Conservation (phyloP, 225 moss, liverwort and hornwort genomes). For the Marchantia polymorpha region DNA sequence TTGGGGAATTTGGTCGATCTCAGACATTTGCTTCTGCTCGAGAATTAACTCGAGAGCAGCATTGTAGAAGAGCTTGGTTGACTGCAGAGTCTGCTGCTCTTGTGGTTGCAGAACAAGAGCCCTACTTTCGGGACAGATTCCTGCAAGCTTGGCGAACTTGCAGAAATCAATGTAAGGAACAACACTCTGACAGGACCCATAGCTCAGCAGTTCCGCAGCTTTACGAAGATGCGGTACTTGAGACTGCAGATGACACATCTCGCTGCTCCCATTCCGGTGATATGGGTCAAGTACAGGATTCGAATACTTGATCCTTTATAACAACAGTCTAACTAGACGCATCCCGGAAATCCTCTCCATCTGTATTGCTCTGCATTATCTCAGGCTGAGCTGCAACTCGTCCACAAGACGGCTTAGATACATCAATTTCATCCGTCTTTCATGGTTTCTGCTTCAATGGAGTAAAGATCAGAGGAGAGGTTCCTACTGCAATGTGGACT, state of each 20-base stretch:
- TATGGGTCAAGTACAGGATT: conserved; percentile 24
- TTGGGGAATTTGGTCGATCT: too few species aligned
- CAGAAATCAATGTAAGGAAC: not conserved
- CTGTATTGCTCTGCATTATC: not conserved
- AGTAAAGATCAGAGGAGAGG: not conserved
- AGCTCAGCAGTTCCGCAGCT: conserved; percentile 25
- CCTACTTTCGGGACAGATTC: not conserved
- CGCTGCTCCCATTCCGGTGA: conserved; percentile 36
- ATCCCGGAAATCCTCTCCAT: conserved; percentile 37
- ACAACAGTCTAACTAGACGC: conserved; percentile 29
- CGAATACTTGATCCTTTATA: conserved; percentile 29
- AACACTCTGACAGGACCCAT: conserved; percentile 32
- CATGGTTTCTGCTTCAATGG: not conserved
- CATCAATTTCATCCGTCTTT: not conserved
- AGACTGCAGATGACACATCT: conserved; percentile 36
- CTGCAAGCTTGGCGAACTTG: not conserved
- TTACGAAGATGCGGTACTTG: conserved; percentile 34
- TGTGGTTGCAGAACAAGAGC: not conserved
- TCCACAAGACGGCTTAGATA: not conserved
- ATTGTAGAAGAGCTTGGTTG: too few species aligned
- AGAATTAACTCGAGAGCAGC: too few species aligned
- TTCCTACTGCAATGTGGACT: not conserved
- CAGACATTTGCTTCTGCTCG: too few species aligned
- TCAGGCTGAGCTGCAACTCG: not conserved
- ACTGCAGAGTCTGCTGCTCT: not conserved